Evolutionary conservation across 768 basidiomycete species (phyloP).

Genomic region (Chiua virens): DNA sequence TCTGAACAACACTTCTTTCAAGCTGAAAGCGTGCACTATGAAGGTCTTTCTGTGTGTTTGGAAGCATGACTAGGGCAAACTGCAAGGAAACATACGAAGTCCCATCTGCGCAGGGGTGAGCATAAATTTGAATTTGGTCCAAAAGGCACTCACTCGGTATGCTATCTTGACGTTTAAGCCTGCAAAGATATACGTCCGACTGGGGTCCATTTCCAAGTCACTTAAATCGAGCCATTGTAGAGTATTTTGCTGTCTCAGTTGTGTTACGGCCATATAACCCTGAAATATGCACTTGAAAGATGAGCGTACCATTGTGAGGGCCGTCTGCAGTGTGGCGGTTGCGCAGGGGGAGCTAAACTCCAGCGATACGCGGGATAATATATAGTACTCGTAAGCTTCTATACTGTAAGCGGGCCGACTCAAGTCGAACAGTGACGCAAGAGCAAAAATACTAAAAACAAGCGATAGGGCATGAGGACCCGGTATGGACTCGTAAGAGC

Average conservation of each 20-base stretch:
- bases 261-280: slow-evolving; percentile 8
- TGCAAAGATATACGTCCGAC: slow-evolving; percentile 54
- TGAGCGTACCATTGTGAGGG: slow-evolving; percentile 56
- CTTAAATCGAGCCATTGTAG: slow-evolving; percentile 54
- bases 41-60: slow-evolving; percentile 43
- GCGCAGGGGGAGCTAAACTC: slow-evolving; percentile 44
- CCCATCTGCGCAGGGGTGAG: slow-evolving; percentile 43
- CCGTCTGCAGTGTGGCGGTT: slow-evolving; percentile 53
- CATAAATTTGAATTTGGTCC: neutral
- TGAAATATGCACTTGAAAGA: slow-evolving; percentile 1
- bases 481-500: slow-evolving; percentile 39
- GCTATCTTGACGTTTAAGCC: slow-evolving; percentile 60
- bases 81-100: slow-evolving; percentile 41
- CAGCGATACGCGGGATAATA: slow-evolving; percentile 55
- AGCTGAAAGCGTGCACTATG: slow-evolving; percentile 63
- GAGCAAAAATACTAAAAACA: slow-evolving; percentile 64
- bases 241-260: slow-evolving; percentile 37
- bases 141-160: slow-evolving; percentile 49
- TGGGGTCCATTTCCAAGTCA: slow-evolving; percentile 48
- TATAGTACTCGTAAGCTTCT: slow-evolving; percentile 62
- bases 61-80: neutral
- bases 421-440: slow-evolving; percentile 64
- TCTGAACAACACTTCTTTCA: slow-evolving; percentile 40
- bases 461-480: slow-evolving; percentile 59
- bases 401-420: slow-evolving; percentile 45